These are phyloP conservation scores for Tuber aestivum DNA, from an alignment of 495 filamentous ascomycete genomes.

Conservation along the genomic window DNA sequence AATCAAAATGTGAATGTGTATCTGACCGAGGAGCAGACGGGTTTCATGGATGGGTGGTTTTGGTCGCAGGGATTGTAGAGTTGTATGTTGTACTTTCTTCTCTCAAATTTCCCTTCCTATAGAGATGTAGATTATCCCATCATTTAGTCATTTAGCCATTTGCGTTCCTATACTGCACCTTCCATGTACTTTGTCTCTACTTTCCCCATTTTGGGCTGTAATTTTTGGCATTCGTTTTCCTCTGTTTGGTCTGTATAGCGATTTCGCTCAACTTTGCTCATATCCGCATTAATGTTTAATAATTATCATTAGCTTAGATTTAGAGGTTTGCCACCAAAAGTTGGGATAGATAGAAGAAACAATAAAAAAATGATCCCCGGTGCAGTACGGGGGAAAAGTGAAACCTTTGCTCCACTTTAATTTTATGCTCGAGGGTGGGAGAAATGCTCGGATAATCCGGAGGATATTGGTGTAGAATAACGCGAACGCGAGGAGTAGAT, in stretches of 20 bases:
- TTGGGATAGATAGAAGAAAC: not conserved
- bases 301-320: not conserved
- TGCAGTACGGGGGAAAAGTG: not conserved
- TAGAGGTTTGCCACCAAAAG: not conserved
- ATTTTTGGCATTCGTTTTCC: not conserved
- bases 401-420: not conserved
- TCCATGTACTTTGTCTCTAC: not conserved
- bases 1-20: not conserved
- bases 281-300: not conserved
- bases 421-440: not conserved
- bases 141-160: not conserved
- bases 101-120: not conserved
- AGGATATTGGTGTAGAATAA: not conserved
- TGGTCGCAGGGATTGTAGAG: not conserved
- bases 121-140: not conserved
- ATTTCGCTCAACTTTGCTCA: not conserved
- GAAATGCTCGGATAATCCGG: not conserved
- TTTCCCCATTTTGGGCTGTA: not conserved
- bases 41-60: not conserved
- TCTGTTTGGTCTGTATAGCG: not conserved
- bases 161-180: not conserved
- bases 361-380: not conserved
- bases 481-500: not conserved
- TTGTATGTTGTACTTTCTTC: not conserved
- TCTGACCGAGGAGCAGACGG: not conserved